Conservation (phyloP, 176 grass and related monocot genomes). For the Paspalum notatum region DNA sequence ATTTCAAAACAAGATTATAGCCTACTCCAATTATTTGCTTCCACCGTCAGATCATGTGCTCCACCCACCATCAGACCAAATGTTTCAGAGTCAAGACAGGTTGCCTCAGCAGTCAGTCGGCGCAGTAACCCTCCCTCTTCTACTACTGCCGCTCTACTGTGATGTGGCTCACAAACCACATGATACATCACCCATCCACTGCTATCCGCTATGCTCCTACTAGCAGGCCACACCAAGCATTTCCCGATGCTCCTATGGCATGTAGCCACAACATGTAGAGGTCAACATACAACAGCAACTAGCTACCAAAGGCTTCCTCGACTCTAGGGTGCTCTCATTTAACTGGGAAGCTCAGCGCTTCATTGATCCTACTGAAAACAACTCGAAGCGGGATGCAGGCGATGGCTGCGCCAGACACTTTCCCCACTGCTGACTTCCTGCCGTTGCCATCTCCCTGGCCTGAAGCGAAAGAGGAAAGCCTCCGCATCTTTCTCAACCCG, state of each 20-base stretch:
- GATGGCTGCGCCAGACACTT: slow-evolving; percentile 50
- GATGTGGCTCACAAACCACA: slow-evolving; percentile 1
- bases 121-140: too few species aligned
- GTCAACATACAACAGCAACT: background rate
- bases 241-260: background rate
- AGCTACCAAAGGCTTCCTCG: background rate
- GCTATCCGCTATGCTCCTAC: background rate
- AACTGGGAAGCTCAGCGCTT: slow-evolving; percentile 61
- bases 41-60: slow-evolving; percentile 27
- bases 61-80: background rate
- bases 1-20: background rate
- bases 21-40: slow-evolving; percentile 21
- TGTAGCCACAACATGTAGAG: background rate
- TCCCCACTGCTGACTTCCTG: slow-evolving; percentile 53
- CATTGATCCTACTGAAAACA: slow-evolving; percentile 96
- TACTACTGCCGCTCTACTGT: slow-evolving; percentile 8
- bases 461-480: slow-evolving; percentile 73
- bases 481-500: slow-evolving; percentile 82
- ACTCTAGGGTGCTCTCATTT: slow-evolving; percentile 24
- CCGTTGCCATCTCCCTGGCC: slow-evolving; percentile 40
- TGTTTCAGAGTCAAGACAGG: too few species aligned
- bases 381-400: slow-evolving; percentile 85
- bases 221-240: slow-evolving; percentile 5
- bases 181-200: background rate
- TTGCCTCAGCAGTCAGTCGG: too few species aligned